Evolutionary conservation across 2,329 filamentous ascomycete species (phyloP).

Genomic region (Eurotiales sp.): DNA sequence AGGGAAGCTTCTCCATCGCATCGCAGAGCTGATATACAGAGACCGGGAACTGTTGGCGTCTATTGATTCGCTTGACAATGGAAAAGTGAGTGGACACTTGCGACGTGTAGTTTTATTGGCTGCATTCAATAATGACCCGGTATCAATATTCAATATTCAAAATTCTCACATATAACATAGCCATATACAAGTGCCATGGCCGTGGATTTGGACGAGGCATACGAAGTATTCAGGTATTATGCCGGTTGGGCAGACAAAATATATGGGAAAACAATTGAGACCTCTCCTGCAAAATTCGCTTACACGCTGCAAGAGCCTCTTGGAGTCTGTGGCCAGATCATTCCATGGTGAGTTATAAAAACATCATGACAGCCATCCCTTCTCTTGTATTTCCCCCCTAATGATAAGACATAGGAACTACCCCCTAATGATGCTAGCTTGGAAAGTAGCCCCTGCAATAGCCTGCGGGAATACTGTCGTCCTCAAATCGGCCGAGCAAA

Average conservation of each 20-base stretch:
- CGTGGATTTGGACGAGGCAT: constrained; percentile 61
- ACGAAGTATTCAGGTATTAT: constrained; percentile 65
- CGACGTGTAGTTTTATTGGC: too few relatives aligned
- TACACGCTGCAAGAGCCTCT: constrained; percentile 74
- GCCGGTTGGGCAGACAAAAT: constrained; percentile 78
- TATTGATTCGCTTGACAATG: constrained; percentile 27
- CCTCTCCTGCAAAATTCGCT: constrained; percentile 65
- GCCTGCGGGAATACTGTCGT: constrained; percentile 57
- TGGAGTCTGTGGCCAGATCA: constrained; percentile 73
- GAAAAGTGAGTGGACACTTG: too few relatives aligned
- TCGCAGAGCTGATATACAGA: constrained; percentile 27
- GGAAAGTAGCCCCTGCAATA: constrained; percentile 58
- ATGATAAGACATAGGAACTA: constrained; percentile 78
- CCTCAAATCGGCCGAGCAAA: constrained; percentile 57
- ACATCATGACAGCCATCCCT: too few relatives aligned
- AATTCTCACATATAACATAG: too few relatives aligned
- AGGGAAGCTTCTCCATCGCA: constrained; percentile 22
- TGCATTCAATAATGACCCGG: too few relatives aligned
- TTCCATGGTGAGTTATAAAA: constrained; percentile 54
- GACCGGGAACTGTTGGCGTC: constrained; percentile 24
- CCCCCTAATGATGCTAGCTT: constrained; percentile 70
- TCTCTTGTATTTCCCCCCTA: neutral
- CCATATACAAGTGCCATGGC: constrained; percentile 62
- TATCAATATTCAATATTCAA: too few relatives aligned
- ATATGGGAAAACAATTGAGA: constrained; percentile 72